phyloP scores from a whole-genome alignment of 345 rosid genomes.

The Salix brachista region DNA sequence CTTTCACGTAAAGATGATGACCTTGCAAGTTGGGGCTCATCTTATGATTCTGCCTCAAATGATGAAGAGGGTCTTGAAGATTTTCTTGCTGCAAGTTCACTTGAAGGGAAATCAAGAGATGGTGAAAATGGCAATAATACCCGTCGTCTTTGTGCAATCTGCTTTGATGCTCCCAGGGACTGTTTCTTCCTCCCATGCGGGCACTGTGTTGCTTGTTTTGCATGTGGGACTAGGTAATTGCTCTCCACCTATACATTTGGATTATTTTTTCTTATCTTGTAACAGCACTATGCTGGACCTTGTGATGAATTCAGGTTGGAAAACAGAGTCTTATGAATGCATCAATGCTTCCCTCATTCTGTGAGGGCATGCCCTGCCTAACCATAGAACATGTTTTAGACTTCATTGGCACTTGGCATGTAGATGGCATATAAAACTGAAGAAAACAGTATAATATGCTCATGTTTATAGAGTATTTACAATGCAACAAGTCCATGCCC shows the following conservation, averaged over 20 bases:
- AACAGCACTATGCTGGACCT: not conserved
- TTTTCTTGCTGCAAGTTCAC: conserved; percentile 32
- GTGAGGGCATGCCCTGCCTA: conserved; percentile 2
- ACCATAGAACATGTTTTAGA: not conserved
- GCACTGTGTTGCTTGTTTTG: conserved; percentile 88
- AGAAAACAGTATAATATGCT: not conserved
- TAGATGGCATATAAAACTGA: not conserved
- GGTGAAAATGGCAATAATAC: conserved; percentile 66
- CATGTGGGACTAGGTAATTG: conserved; percentile 79
- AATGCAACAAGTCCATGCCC: not conserved
- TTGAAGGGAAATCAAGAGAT: conserved; percentile 45
- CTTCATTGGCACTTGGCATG: not conserved
- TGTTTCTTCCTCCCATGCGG: conserved; percentile 99
- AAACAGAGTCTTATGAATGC: not conserved
- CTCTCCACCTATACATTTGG: not conserved
- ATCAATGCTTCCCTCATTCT: not conserved
- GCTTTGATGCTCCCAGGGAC: conserved; percentile 97
- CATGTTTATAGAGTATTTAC: not conserved
- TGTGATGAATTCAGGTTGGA: not conserved
- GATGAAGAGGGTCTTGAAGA: conserved; percentile 72
- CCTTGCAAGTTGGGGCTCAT: conserved; percentile 89
- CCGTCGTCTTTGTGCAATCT: conserved; percentile 87
- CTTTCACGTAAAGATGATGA: conserved; percentile 78
- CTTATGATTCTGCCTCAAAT: conserved; percentile 70
- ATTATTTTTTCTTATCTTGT: not conserved